Conservation (phyloP, 495 filamentous ascomycete species). For the Aspergillus biplanus region DNA sequence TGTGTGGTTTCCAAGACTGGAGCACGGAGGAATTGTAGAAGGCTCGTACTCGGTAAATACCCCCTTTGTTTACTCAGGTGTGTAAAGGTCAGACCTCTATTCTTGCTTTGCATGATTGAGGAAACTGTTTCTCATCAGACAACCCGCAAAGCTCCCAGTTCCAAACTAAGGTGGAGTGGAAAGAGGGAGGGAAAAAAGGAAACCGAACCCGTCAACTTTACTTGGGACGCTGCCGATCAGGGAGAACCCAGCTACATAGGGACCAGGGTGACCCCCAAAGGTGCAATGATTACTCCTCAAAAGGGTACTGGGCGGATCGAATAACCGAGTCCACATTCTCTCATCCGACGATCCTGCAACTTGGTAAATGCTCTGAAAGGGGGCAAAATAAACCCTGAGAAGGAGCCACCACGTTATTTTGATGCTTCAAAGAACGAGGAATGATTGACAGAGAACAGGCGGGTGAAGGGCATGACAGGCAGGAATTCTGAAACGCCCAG, state of each 20-base stretch:
- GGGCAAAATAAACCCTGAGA: background rate
- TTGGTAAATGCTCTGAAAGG: background rate
- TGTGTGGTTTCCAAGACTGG: no score
- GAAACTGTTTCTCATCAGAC: background rate
- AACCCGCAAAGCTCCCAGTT: background rate
- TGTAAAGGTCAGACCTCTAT: background rate
- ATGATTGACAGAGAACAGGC: slow-evolving; percentile 10
- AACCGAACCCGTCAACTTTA: background rate
- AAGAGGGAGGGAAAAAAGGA: background rate
- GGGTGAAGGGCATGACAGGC: slow-evolving; percentile 9
- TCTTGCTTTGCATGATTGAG: background rate
- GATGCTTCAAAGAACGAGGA: background rate
- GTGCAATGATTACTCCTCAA: no score
- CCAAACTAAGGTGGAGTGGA: background rate
- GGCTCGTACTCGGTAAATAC: background rate
- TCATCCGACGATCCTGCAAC: background rate
- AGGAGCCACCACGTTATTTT: no score
- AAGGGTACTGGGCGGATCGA: no score
- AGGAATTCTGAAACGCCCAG: slow-evolving; percentile 21
- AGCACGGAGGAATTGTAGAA: background rate
- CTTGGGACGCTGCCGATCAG: no score
- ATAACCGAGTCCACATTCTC: background rate
- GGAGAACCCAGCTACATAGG: no score
- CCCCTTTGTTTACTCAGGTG: background rate
- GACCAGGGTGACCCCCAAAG: no score